phyloP scores from a whole-genome alignment of 1,139 yeast species.

The Zygoascus meyerae region DNA sequence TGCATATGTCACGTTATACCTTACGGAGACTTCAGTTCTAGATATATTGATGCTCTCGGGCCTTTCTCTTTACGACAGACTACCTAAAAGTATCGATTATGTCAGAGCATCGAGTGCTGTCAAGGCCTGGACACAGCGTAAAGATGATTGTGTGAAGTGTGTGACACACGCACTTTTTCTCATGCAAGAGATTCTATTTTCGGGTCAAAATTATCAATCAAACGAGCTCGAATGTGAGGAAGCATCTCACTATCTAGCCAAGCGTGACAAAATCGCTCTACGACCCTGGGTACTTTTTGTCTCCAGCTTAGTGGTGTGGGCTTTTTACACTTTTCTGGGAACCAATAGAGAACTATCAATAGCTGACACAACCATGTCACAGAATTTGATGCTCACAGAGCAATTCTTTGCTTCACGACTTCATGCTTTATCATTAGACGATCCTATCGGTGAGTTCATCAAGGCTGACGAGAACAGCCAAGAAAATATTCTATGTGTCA shows the following conservation, averaged over 20 bases:
- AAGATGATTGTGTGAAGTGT: slow-evolving; percentile 15
- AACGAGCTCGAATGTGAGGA: not conserved
- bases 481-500: slow-evolving; percentile 13
- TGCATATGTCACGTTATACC: slow-evolving; percentile 23
- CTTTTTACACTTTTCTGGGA: slow-evolving; percentile 13
- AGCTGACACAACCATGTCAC: slow-evolving; percentile 2
- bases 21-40: slow-evolving; percentile 21
- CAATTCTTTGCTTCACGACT: slow-evolving; percentile 15
- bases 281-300: slow-evolving; percentile 21
- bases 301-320: slow-evolving; percentile 18
- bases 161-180: slow-evolving; percentile 17
- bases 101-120: slow-evolving; percentile 21
- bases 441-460: slow-evolving; percentile 12
- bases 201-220: slow-evolving; percentile 9
- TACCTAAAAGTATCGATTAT: slow-evolving; percentile 20
- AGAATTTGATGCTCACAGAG: slow-evolving; percentile 13
- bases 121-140: slow-evolving; percentile 19
- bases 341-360: slow-evolving; percentile 3
- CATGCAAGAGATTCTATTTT: slow-evolving; percentile 18
- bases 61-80: slow-evolving; percentile 19
- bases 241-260: slow-evolving; percentile 12
- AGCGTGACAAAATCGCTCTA: slow-evolving; percentile 18
- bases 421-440: slow-evolving; percentile 13
- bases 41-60: slow-evolving; percentile 17
- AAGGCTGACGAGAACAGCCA: slow-evolving; percentile 4